Conservation (phyloP, 306 rosid genomes). For the Gastrolobium villosum region DNA sequence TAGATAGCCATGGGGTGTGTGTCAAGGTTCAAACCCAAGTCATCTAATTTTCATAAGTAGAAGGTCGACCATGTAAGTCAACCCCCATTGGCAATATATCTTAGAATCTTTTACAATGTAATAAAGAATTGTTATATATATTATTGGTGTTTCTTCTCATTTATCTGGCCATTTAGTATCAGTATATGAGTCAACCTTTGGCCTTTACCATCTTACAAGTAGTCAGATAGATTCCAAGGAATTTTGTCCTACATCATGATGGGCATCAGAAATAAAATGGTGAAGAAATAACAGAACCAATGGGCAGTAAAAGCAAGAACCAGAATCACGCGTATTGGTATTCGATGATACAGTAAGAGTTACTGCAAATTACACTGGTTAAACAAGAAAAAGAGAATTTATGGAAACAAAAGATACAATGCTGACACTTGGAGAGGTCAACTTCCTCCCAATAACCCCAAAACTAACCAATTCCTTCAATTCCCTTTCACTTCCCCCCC, state of each 20-base stretch:
- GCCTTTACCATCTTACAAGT: background rate
- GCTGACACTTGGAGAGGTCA: too few relatives aligned
- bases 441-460: too few relatives aligned
- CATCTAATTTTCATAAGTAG: background rate
- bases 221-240: background rate
- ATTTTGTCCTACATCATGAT: background rate
- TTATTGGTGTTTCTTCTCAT: background rate
- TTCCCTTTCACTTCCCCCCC: too few relatives aligned
- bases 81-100: conserved; percentile 5
- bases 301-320: too few relatives aligned
- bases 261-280: background rate
- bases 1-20: too few relatives aligned
- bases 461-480: too few relatives aligned
- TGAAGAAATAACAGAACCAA: too few relatives aligned
- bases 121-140: background rate
- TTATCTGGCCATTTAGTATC: conserved; percentile 13
- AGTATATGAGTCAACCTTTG: background rate
- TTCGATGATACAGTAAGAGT: too few relatives aligned
- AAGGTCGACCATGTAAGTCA: background rate
- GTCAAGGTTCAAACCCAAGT: background rate
- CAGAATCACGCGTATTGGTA: too few relatives aligned
- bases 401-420: too few relatives aligned
- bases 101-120: background rate
- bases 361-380: too few relatives aligned
- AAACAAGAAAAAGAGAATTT: too few relatives aligned